A percentile compares a stretch with the other conserved stretches of the same genome.
Evolutionary conservation across 2,329 filamentous ascomycete genomes (phyloP).

Genomic region (Endoconidiophora polonica): DNA sequence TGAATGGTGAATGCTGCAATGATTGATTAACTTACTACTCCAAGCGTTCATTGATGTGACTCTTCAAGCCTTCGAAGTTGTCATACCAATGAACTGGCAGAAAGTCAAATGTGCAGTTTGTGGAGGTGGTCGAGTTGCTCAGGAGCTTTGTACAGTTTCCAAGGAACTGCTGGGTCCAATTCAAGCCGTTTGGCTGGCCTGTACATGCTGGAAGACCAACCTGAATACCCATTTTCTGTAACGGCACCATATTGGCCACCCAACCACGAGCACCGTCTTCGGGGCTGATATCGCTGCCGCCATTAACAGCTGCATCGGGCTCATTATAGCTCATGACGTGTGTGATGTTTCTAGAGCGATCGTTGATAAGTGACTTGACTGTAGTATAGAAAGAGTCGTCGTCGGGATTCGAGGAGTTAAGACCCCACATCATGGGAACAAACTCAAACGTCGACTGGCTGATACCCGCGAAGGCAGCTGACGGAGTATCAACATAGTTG

Average conservation of each 20-base stretch:
- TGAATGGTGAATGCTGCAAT: not conserved
- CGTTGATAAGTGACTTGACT: conserved; percentile 36
- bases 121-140: conserved; percentile 22
- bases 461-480: conserved; percentile 30
- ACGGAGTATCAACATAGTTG: conserved; percentile 50
- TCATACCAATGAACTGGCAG: conserved; percentile 54
- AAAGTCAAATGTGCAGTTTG: conserved; percentile 46
- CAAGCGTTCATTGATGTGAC: conserved; percentile 40
- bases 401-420: conserved; percentile 21
- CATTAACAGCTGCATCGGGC: conserved; percentile 41
- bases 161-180: conserved; percentile 53
- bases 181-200: conserved; percentile 39
- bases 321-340: conserved; percentile 69
- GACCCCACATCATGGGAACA: conserved; percentile 26
- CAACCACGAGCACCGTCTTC: conserved; percentile 47
- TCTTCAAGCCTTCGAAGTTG: conserved; percentile 50
- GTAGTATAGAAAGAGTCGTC: conserved; percentile 44
- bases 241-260: conserved; percentile 54
- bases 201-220: conserved; percentile 57
- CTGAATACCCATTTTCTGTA: conserved; percentile 46
- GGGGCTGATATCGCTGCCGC: conserved; percentile 47
- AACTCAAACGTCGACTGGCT: conserved; percentile 48
- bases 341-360: conserved; percentile 38
- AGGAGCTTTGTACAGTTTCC: conserved; percentile 44
- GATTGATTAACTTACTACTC: conserved; percentile 19